Conservation (phyloP, 257 asterid species). For the Solanum megistacrolobum region DNA sequence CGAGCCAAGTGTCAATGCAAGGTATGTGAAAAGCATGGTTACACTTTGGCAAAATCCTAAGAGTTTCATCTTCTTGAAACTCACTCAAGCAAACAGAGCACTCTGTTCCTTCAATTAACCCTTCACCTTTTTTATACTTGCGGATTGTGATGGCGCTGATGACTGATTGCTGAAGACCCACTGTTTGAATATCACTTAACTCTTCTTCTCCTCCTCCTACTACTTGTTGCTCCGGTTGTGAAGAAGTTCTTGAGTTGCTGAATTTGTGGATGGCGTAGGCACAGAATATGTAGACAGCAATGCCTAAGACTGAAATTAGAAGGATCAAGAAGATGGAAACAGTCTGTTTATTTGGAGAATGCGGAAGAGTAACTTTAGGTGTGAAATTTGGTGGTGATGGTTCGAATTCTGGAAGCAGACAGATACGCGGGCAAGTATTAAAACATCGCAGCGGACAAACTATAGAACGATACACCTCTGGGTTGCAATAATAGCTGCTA, state of each 20-base stretch:
- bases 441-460: constrained; percentile 14
- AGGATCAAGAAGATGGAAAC: constrained; percentile 21
- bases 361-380: neutral
- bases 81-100: constrained; percentile 77
- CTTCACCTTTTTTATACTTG: constrained; percentile 50
- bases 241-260: constrained; percentile 4
- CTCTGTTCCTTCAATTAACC: constrained; percentile 49
- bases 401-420: neutral
- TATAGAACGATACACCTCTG: neutral
- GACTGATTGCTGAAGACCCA: constrained; percentile 51
- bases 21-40: constrained; percentile 72
- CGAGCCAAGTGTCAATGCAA: constrained; percentile 82
- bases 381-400: neutral
- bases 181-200: constrained; percentile 34
- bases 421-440: constrained; percentile 2
- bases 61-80: constrained; percentile 55
- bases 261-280: constrained; percentile 31
- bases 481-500: constrained; percentile 4
- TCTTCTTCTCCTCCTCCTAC: neutral
- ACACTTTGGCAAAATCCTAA: constrained; percentile 61
- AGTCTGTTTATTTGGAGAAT: neutral
- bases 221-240: neutral
- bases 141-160: constrained; percentile 45
- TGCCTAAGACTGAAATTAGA: constrained; percentile 27
- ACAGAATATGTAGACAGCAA: constrained; percentile 22